phyloP scores from a whole-genome alignment of 2,329 filamentous ascomycete genomes.

The Triangularia verruculosa region DNA sequence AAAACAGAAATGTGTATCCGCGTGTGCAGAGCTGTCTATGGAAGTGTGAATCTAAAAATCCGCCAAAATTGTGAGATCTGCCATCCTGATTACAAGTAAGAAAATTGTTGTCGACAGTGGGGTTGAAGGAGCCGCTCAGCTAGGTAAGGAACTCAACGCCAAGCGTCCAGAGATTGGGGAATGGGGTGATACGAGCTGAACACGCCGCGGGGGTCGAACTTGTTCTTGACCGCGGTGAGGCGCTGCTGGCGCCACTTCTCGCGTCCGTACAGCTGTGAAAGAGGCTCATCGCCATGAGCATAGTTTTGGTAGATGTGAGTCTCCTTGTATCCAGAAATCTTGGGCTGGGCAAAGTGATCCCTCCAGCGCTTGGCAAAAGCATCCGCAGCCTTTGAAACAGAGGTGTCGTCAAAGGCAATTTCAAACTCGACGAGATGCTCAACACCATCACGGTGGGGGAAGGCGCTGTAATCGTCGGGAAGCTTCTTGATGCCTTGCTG shows the following conservation, averaged over 20 bases:
- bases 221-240: background rate
- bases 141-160: background rate
- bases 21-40: background rate
- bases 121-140: background rate
- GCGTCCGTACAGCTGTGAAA: background rate
- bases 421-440: background rate
- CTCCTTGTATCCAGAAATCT: background rate
- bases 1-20: background rate
- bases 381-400: background rate
- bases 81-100: background rate
- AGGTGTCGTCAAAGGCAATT: background rate
- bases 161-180: background rate
- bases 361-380: background rate
- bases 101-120: background rate
- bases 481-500: background rate
- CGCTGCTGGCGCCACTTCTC: background rate
- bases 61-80: background rate
- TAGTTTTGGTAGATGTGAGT: background rate
- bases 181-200: background rate
- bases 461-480: background rate
- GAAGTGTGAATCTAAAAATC: background rate
- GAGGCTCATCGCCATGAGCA: background rate
- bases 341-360: background rate
- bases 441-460: background rate
- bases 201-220: background rate